Base-by-base conservation (phyloP, 768 basidiomycete species). In the Russula sp. region DNA sequence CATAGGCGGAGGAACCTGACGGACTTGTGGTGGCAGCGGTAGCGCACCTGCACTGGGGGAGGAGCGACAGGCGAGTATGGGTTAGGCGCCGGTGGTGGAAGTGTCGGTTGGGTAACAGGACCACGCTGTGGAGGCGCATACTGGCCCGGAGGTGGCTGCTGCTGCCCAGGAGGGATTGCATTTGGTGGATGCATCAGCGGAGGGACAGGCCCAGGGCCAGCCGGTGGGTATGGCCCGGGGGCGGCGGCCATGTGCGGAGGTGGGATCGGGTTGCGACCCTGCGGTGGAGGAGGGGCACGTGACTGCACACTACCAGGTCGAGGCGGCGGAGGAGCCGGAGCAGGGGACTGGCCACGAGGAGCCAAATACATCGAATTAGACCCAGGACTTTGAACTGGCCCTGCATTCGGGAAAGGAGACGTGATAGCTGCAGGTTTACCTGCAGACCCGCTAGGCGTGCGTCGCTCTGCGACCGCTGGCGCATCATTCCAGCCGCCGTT, bases 401-500 rank as follows among this genome's bases (percentile, higher is more conserved):
- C 13, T 10, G 82, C 79, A 69, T 90, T 88, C 9, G 94, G 91
- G 84, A 98, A 97, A 0, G 95, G 95, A 10, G 92, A 83, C 9
- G 86, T 86, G 70, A 98, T 95, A 2, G 94, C 83, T 8, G 80
- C 78, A 2, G 83, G 87, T 70, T 89, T 91, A 60, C 72, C 75
- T 11, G 77, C 66, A 34, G 79, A 70, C 6, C 81, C 75, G 24
- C 81, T 79, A 1, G 88, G 84, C 1, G 79, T 78, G 28, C 87
- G 85, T 48, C 81, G 74, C 20, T 81, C 72, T 18, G 78, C 68
- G 14, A 84, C 67, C 7, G 78, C 72, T 0, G 93, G 94, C 0
- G 93, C 86, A 74, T 98, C 95, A 70, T 98, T 98, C 94, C 94
- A 98, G 0, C 93, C 93, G 18, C 87, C 84, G 32, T 86, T 86